Evolutionary conservation across 192 early-diverging fungal genomes (phyloP).

Genomic region (Rhizoclosmatium globosum): DNA sequence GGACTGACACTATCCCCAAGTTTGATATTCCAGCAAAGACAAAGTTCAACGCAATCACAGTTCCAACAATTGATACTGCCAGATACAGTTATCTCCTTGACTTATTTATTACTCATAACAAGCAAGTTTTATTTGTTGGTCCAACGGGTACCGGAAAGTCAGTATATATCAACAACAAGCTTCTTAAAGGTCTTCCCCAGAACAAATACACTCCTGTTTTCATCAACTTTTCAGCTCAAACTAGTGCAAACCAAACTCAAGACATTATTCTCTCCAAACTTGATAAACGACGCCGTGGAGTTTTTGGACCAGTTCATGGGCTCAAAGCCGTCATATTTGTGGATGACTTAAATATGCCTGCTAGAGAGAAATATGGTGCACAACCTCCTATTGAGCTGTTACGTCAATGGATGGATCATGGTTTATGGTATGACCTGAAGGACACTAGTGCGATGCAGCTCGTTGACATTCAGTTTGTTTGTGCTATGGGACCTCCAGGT

Average conservation of each 20-base stretch:
- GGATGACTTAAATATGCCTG: slow-evolving; percentile 72
- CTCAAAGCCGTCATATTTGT: slow-evolving; percentile 66
- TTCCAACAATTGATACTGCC: slow-evolving; percentile 66
- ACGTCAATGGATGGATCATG: slow-evolving; percentile 68
- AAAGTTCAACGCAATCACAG: slow-evolving; percentile 65
- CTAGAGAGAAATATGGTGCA: slow-evolving; percentile 67
- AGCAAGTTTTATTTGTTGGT: slow-evolving; percentile 64
- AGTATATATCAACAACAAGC: slow-evolving; percentile 69
- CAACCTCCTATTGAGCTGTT: slow-evolving; percentile 69
- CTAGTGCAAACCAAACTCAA: slow-evolving; percentile 67
- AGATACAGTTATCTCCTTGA: slow-evolving; percentile 62
- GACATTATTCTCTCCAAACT: slow-evolving; percentile 66
- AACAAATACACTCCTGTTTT: slow-evolving; percentile 66
- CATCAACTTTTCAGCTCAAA: slow-evolving; percentile 72
- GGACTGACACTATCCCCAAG: slow-evolving; percentile 62
- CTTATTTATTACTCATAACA: slow-evolving; percentile 58
- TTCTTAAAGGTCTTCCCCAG: slow-evolving; percentile 55
- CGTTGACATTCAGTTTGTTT: slow-evolving; percentile 66
- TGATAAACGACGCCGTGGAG: slow-evolving; percentile 62
- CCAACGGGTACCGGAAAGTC: slow-evolving; percentile 67
- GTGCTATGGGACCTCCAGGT: slow-evolving; percentile 68
- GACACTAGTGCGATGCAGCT: slow-evolving; percentile 65
- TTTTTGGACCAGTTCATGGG: slow-evolving; percentile 65
- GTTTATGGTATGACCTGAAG: slow-evolving; percentile 62
- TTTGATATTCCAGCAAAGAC: slow-evolving; percentile 61